Evolutionary conservation across 176 grass and related monocot species (phyloP), one percentile per base, ranked within the genome.

Genomic region (Avena sativa): DNA sequence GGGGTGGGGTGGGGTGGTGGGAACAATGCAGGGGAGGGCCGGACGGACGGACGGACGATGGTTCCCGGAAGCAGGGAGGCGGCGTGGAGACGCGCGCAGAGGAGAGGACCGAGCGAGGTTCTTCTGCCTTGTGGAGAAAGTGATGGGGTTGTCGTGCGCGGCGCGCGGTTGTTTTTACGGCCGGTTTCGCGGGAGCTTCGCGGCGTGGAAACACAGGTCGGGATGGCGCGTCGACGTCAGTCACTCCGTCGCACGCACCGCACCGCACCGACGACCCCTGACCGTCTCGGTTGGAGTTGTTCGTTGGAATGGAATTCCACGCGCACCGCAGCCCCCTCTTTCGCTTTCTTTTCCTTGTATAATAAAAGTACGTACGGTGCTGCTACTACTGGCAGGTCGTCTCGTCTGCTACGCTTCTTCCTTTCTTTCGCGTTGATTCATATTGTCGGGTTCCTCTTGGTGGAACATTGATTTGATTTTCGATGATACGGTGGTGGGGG

Each of bases 61-160:
- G 43, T 90, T 86, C 84, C 71, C 4, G 79, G 88, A 90, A 86
- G 79, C 71, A 20, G 72, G 51, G 15, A 12, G 51, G 34, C 16
- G 76, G 20, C 17, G 68, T 38, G 60, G 38, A 51, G 3, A 49
- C 5, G 83, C 34, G 34, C n/a, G 13, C 4, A 73, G 5, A 23
- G 30, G 30, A 32, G 30, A 32, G 86, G 2, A 12, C 28, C 17
- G 61, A 14, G 2, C 17, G 26, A 28, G 17, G 26, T 4, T 0
- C 69, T 60, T n/a, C n/a, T 43, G 48, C 15, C 66, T 69, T 69
- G 66, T 19, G 66, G 32, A 16, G 12, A 71, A 61, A 38, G 40
- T 46, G 82, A 50, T 66, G 50, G 78, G 40, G 8, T 47, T 17
- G 72, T 63, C 52, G 71, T 26, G 58, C 74, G 0, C 21, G 55